Base-by-base conservation (phyloP, 148 eudicot genomes). In the Spergularia bocconei region DNA sequence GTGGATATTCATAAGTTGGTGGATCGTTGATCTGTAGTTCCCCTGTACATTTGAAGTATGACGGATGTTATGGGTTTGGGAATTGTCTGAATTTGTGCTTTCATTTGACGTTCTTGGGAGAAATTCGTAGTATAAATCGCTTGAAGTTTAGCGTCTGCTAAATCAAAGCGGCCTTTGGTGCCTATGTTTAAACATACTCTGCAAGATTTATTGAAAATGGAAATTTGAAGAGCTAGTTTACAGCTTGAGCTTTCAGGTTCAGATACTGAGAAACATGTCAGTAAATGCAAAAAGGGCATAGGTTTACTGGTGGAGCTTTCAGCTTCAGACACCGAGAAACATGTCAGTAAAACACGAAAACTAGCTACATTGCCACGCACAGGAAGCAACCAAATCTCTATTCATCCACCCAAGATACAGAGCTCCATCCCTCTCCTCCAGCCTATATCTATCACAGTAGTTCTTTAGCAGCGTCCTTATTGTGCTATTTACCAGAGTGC, bases 361-460 rank as follows among this genome's bases (percentile, higher is more conserved):
- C 73, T 76, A 77, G 57, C 66, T 67, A 81, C 89, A 88, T 77
- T 83, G 89, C 96, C 92, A 88, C 0, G 96, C 96, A 63, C 91
- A 81, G 52, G 91, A 83, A 69, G 87, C 89, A 59, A 91, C 91
- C 86, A 88, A 78, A 73, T 88, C 87, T 72, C 89, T 82, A 57
- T 84, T 77, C 88, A 83, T 87, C 92, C 92, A 91, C 2, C 96
- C 96, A 69, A 91, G 92, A 78, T 80, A 88, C 47, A 91, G 81
- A 59, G 86, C 96, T 57, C 92, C 91, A 76, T 90, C 87, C 76
- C 87, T 87, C 81, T 88, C 96, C 74, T 84, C 82, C 29, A 88
- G 80, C 57, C 89, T 79, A 83, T 88, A 91, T 41, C 62, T 78
- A 44, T 84, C 79, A 69, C 82, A 77, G 74, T 91, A 87, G 72